Conservation (phyloP, 192 early-diverging fungal genomes). For the Jimgerdemannia lactiflua region DNA sequence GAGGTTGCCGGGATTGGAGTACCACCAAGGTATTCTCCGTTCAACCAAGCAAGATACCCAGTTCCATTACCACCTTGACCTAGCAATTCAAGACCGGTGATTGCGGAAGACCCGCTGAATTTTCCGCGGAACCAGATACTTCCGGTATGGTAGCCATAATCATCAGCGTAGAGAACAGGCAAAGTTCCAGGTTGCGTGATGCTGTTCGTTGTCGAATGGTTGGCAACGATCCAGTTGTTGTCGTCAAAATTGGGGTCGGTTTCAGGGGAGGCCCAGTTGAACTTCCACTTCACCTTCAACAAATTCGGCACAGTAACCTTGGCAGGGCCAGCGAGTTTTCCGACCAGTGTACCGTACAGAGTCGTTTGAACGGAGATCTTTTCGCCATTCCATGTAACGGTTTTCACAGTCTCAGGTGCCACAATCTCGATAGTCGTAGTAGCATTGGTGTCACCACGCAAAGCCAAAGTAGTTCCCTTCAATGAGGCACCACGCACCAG, state of each 20-base stretch:
- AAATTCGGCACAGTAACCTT: slow-evolving; percentile 1
- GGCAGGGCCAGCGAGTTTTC: neutral
- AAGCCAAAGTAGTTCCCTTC: neutral
- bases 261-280: slow-evolving; percentile 14
- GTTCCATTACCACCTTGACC: slow-evolving; percentile 1
- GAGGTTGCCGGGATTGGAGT: too few species aligned
- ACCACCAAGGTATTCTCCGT: slow-evolving; percentile 12
- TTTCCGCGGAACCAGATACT: slow-evolving; percentile 13
- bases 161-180: slow-evolving; percentile 14
- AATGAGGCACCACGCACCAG: slow-evolving; percentile 11
- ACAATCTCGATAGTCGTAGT: slow-evolving; percentile 9
- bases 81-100: neutral
- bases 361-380: neutral
- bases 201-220: slow-evolving; percentile 12
- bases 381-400: slow-evolving; percentile 6
- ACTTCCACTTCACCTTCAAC: slow-evolving; percentile 5
- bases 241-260: slow-evolving; percentile 9
- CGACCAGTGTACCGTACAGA: slow-evolving; percentile 3
- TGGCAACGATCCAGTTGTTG: slow-evolving; percentile 1
- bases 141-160: slow-evolving; percentile 17
- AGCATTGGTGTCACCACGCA: slow-evolving; percentile 4
- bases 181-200: slow-evolving; percentile 11
- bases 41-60: slow-evolving; percentile 8
- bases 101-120: slow-evolving; percentile 3
- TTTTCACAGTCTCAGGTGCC: neutral